A percentile compares a stretch with the other conserved stretches of the same genome.
phyloP scores from a whole-genome alignment of 495 filamentous ascomycete species.

The Thermochaetoides thermophila region DNA sequence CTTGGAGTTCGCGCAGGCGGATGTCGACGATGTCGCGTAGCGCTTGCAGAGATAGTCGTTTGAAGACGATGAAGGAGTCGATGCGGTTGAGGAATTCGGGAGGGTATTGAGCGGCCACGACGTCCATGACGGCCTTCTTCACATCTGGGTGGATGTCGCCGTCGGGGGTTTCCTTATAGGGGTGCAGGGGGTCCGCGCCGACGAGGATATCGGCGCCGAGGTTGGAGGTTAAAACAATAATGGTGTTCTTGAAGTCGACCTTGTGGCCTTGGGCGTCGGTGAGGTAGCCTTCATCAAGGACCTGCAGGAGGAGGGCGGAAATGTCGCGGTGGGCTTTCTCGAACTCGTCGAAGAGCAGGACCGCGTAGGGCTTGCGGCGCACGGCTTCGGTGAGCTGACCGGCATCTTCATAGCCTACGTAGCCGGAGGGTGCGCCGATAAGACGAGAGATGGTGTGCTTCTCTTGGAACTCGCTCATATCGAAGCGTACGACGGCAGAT shows the following conservation, averaged over 20 bases:
- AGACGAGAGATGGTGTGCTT: conserved; percentile 89
- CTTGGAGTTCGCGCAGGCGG: conserved; percentile 68
- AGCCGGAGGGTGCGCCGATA: conserved; percentile 85
- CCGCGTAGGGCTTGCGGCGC: conserved; percentile 86
- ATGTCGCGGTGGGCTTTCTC: conserved; percentile 96
- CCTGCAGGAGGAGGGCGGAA: conserved; percentile 82
- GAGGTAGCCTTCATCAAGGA: conserved; percentile 90
- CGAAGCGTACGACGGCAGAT: conserved; percentile 71
- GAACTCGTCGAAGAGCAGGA: conserved; percentile 92
- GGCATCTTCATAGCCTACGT: conserved; percentile 93
- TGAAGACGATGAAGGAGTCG: conserved; percentile 94
- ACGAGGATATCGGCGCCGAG: conserved; percentile 67
- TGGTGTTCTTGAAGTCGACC: conserved; percentile 88
- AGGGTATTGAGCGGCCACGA: conserved; percentile 63
- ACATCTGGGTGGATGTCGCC: conserved; percentile 54
- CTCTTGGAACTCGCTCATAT: conserved; percentile 97
- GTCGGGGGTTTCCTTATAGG: conserved; percentile 41
- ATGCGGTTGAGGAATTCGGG: conserved; percentile 95
- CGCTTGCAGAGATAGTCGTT: conserved; percentile 59
- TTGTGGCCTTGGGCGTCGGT: conserved; percentile 93
- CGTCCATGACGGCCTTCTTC: conserved; percentile 71
- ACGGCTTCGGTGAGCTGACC: conserved; percentile 95
- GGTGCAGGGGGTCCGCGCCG: conserved; percentile 38
- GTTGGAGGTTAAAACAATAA: conserved; percentile 93
- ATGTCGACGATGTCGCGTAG: conserved; percentile 91